phyloP scores from a whole-genome alignment of 495 filamentous ascomycete species.

The Podospora pseudopauciseta region DNA sequence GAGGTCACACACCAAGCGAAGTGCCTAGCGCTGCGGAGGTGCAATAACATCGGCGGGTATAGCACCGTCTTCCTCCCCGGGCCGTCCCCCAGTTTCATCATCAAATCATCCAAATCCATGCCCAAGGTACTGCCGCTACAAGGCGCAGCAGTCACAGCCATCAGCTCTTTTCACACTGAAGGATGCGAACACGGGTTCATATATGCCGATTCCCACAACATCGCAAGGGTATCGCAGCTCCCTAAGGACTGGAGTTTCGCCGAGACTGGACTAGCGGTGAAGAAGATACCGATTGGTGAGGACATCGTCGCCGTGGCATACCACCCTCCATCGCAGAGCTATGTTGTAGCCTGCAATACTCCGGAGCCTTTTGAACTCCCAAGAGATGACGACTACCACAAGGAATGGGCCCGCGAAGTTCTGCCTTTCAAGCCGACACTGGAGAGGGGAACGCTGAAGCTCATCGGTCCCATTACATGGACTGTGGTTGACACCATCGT shows the following conservation, averaged over 20 bases:
- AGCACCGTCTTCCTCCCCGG: slow-evolving; percentile 79
- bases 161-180: slow-evolving; percentile 68
- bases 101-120: slow-evolving; percentile 69
- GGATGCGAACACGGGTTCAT: slow-evolving; percentile 78
- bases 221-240: slow-evolving; percentile 64
- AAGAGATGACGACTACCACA: slow-evolving; percentile 76
- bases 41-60: slow-evolving; percentile 68
- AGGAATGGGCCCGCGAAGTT: slow-evolving; percentile 70
- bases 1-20: slow-evolving; percentile 40
- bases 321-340: slow-evolving; percentile 67
- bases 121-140: slow-evolving; percentile 72
- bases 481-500: slow-evolving; percentile 68
- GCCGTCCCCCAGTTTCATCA: slow-evolving; percentile 67
- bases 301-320: slow-evolving; percentile 73
- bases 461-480: slow-evolving; percentile 72
- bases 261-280: slow-evolving; percentile 66
- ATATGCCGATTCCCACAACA: slow-evolving; percentile 65
- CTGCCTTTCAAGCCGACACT: slow-evolving; percentile 61
- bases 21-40: slow-evolving; percentile 54
- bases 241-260: slow-evolving; percentile 59
- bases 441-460: slow-evolving; percentile 64
- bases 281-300: slow-evolving; percentile 63
- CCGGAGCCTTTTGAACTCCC: slow-evolving; percentile 71
- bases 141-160: slow-evolving; percentile 57
- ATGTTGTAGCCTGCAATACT: slow-evolving; percentile 68